phyloP scores from a whole-genome alignment of 306 rosid genomes.

The Potentilla sterilis region DNA sequence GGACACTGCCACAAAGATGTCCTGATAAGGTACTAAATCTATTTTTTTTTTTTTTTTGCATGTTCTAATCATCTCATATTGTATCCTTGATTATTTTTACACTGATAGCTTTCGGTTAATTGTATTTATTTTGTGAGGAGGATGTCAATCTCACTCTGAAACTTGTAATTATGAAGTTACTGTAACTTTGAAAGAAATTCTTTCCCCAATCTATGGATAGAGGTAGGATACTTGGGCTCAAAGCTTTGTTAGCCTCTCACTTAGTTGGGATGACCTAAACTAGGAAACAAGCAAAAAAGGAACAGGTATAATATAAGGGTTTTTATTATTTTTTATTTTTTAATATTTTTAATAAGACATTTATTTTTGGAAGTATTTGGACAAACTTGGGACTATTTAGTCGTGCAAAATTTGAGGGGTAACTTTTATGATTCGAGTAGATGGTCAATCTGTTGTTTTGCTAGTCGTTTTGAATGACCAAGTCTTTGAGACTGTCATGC shows the following conservation, averaged over 20 bases:
- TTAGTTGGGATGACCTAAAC: not conserved
- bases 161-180: not conserved
- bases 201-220: not conserved
- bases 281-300: not conserved
- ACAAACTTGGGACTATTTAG: not conserved
- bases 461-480: constrained; percentile 6
- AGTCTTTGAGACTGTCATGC: not conserved
- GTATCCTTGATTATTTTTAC: not conserved
- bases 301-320: not conserved
- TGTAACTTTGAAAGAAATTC: not conserved
- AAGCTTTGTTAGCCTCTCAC: not conserved
- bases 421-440: not conserved
- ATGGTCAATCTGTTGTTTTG: not conserved
- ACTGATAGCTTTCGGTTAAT: not conserved
- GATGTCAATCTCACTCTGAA: constrained; percentile 2
- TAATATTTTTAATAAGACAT: not conserved
- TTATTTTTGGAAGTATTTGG: not conserved
- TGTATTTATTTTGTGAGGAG: not conserved
- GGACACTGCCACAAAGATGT: constrained; percentile 90
- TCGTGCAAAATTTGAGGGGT: not conserved
- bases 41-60: constrained; percentile 10
- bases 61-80: constrained; percentile 18
- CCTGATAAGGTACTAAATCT: constrained; percentile 53
- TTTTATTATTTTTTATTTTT: too few species aligned
- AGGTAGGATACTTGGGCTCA: not conserved